Conservation (phyloP, 768 basidiomycete species). For the Hirschioporus abietinus region DNA sequence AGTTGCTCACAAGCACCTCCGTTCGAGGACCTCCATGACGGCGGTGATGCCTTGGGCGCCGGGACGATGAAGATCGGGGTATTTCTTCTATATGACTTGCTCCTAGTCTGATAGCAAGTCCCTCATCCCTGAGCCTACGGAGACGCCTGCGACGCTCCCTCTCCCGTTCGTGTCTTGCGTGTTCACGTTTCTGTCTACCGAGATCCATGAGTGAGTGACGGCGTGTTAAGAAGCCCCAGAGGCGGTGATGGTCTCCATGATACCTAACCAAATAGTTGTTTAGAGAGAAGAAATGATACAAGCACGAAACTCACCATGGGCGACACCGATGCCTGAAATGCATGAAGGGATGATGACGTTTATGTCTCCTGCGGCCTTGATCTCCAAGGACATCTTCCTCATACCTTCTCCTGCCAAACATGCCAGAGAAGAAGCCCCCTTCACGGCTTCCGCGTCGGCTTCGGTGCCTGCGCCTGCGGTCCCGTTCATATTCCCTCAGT, state of each 20-base stretch:
- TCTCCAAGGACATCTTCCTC: constrained; percentile 4
- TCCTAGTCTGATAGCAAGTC: constrained; percentile 11
- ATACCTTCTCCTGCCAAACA: constrained; percentile 16
- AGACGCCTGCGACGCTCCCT: constrained; percentile 11
- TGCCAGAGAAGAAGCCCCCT: constrained; percentile 23
- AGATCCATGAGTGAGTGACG: constrained; percentile 12
- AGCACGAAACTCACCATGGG: neutral
- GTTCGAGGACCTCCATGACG: constrained; percentile 14
- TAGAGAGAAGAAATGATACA: neutral
- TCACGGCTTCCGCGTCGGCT: constrained; percentile 14
- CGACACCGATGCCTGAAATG: constrained; percentile 19
- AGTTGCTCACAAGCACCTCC: constrained; percentile 10
- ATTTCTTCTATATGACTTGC: constrained; percentile 11
- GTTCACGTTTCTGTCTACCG: constrained; percentile 10
- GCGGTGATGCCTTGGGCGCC: constrained; percentile 10
- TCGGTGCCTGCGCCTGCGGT: constrained; percentile 22
- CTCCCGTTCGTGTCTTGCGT: constrained; percentile 16
- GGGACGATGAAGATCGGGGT: constrained; percentile 12
- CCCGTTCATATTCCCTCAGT: constrained; percentile 21
- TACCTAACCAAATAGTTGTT: constrained; percentile 10
- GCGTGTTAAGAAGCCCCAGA: constrained; percentile 15
- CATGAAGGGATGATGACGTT: constrained; percentile 14
- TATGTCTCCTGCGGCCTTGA: constrained; percentile 12
- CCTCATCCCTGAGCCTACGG: constrained; percentile 13
- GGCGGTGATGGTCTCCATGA: constrained; percentile 17